Conservation (phyloP, 2,329 filamentous ascomycete species). For the Ophiostoma triangulosporum region DNA sequence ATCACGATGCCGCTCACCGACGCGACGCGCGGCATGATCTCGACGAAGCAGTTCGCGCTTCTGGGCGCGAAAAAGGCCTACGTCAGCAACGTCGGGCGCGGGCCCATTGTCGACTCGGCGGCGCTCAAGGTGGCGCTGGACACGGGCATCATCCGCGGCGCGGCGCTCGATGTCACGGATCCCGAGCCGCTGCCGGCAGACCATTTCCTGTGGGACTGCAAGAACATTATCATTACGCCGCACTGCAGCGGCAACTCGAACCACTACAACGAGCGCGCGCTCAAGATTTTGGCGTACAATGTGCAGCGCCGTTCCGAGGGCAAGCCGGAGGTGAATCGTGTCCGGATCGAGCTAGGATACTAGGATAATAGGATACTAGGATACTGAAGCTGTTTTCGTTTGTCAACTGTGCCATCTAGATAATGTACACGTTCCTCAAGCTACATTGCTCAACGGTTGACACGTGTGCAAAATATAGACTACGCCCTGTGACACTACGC, state of each 20-base stretch:
- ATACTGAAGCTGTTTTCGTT: too few relatives aligned
- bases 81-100: conserved; percentile 47
- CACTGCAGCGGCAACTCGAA: conserved; percentile 12
- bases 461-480: too few relatives aligned
- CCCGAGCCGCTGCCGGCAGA: not conserved
- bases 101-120: conserved; percentile 14
- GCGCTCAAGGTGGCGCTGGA: conserved; percentile 38
- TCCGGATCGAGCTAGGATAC: not conserved
- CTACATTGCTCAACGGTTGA: too few relatives aligned
- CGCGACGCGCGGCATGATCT: conserved; percentile 27
- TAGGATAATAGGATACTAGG: too few relatives aligned
- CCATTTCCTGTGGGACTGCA: conserved; percentile 37
- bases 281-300: conserved; percentile 7
- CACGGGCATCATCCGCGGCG: conserved; percentile 11
- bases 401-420: too few relatives aligned
- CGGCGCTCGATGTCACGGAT: conserved; percentile 1
- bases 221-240: conserved; percentile 38
- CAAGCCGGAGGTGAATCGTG: conserved; percentile 4
- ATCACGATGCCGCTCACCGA: conserved; percentile 28
- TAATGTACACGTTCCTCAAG: too few relatives aligned
- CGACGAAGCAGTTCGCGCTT: conserved; percentile 20
- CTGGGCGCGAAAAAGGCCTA: conserved; percentile 28
- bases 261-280: conserved; percentile 4
- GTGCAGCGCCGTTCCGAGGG: not conserved
- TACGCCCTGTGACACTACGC: too few relatives aligned